These are phyloP conservation scores for Venturia carpophila DNA, from an alignment of 2,329 filamentous ascomycete species.

Conservation along the genomic window DNA sequence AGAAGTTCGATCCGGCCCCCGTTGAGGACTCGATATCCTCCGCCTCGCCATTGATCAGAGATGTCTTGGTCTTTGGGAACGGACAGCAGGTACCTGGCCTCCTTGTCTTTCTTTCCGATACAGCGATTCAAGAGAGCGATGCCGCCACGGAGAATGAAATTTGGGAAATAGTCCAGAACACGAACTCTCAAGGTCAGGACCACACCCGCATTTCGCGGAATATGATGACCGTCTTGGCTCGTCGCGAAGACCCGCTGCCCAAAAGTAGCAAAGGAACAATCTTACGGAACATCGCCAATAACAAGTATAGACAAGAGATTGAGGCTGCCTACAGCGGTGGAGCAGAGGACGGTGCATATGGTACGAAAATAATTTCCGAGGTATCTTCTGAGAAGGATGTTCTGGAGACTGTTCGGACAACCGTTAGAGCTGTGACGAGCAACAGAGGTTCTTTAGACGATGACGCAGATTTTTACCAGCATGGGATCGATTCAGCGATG, in stretches of 20 bases:
- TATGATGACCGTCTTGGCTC: conserved; percentile 42
- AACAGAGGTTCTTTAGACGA: not conserved
- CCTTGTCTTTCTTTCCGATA: conserved; percentile 42
- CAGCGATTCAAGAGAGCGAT: conserved; percentile 34
- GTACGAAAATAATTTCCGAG: not conserved
- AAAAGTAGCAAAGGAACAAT: conserved; percentile 43
- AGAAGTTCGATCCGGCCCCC: conserved; percentile 42
- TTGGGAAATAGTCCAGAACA: conserved; percentile 43
- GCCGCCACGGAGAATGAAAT: conserved; percentile 42
- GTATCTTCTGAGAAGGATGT: not conserved
- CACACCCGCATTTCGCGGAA: conserved; percentile 49
- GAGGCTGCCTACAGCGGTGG: conserved; percentile 34
- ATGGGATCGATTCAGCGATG: conserved; percentile 3
- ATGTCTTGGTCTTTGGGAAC: conserved; percentile 51
- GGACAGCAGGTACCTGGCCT: conserved; percentile 47
- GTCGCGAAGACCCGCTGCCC: not conserved
- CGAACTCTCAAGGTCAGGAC: conserved; percentile 43
- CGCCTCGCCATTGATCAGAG: conserved; percentile 42
- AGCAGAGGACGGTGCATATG: not conserved
- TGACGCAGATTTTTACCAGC: not conserved
- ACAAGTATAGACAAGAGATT: conserved; percentile 43
- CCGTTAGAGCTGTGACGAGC: not conserved
- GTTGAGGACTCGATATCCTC: conserved; percentile 47
- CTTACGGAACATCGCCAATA: conserved; percentile 46
- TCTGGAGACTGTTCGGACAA: not conserved